Conservation (phyloP, 306 rosid species). For the Acacia confusa region DNA sequence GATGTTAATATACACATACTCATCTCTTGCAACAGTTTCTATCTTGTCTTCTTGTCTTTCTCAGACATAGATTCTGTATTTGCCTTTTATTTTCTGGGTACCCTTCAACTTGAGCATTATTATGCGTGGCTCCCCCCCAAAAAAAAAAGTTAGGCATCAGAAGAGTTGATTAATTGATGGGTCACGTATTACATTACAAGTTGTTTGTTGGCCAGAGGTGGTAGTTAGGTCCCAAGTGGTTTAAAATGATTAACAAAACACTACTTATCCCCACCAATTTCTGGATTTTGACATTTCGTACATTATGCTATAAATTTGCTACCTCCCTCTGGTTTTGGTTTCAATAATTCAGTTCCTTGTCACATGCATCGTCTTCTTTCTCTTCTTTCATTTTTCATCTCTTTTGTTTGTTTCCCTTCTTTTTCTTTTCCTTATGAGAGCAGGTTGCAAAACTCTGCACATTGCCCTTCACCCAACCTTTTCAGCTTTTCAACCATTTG, state of each 20-base stretch:
- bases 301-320: slow-evolving; percentile 37
- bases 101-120: not conserved
- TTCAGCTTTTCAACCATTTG: slow-evolving; percentile 39
- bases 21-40: not conserved
- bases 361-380: slow-evolving; percentile 55
- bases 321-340: slow-evolving; percentile 1
- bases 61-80: not conserved
- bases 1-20: no score
- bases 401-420: not conserved
- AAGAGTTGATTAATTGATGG: not conserved
- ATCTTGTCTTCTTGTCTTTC: slow-evolving; percentile 1
- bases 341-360: slow-evolving; percentile 61
- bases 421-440: slow-evolving; percentile 21
- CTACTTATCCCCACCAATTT: slow-evolving; percentile 36
- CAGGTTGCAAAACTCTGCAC: slow-evolving; percentile 42
- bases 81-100: not conserved
- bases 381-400: not conserved
- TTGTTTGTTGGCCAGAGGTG: slow-evolving; percentile 36
- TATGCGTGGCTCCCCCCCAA: not conserved
- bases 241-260: slow-evolving; percentile 21
- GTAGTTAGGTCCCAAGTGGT: slow-evolving; percentile 46
- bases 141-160: not conserved
- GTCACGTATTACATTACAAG: slow-evolving; percentile 12
- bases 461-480: slow-evolving; percentile 31
- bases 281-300: slow-evolving; percentile 51